Percentiles rank a stretch among this genome's conserved stretches.
Conservation (phyloP, 1,284 basidiomycete species). For the Austroboletus niveus region DNA sequence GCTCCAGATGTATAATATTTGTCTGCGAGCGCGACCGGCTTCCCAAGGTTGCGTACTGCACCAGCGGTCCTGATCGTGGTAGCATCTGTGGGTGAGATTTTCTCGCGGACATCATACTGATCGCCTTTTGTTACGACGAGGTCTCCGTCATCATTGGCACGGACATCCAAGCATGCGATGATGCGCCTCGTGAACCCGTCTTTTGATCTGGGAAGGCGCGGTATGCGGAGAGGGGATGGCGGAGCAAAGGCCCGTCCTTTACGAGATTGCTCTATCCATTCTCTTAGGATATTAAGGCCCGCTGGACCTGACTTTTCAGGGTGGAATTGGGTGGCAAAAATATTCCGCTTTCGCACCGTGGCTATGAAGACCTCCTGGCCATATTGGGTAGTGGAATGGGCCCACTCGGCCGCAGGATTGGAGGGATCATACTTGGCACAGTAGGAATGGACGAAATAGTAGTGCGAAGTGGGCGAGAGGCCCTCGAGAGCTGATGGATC, state of each 20-base stretch:
- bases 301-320: slow-evolving; percentile 97
- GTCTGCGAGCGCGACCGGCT: slow-evolving; percentile 90
- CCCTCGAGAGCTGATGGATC: slow-evolving; percentile 29
- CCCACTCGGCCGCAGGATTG: slow-evolving; percentile 67
- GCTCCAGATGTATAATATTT: slow-evolving; percentile 90
- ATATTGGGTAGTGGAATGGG: slow-evolving; percentile 89
- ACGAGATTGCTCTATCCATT: slow-evolving; percentile 75
- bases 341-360: slow-evolving; percentile 78
- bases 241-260: slow-evolving; percentile 36
- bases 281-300: slow-evolving; percentile 78
- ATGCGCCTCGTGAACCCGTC: slow-evolving; percentile 90
- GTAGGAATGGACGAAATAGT: slow-evolving; percentile 99
- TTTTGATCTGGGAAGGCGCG: slow-evolving; percentile 40
- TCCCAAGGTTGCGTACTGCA: slow-evolving; percentile 95
- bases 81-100: slow-evolving; percentile 36
- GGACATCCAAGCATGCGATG: slow-evolving; percentile 97
- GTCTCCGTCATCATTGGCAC: slow-evolving; percentile 94
- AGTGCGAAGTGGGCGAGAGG: slow-evolving; percentile 48
- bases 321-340: slow-evolving; percentile 97
- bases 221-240: slow-evolving; percentile 31
- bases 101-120: slow-evolving; percentile 97
- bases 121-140: slow-evolving; percentile 99
- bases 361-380: slow-evolving; percentile 93
- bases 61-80: slow-evolving; percentile 52
- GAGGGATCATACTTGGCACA: slow-evolving; percentile 71